A percentile compares a stretch with the other conserved stretches of the same genome.
phyloP scores from a whole-genome alignment of 345 rosid species.

The Citrus maxima region DNA sequence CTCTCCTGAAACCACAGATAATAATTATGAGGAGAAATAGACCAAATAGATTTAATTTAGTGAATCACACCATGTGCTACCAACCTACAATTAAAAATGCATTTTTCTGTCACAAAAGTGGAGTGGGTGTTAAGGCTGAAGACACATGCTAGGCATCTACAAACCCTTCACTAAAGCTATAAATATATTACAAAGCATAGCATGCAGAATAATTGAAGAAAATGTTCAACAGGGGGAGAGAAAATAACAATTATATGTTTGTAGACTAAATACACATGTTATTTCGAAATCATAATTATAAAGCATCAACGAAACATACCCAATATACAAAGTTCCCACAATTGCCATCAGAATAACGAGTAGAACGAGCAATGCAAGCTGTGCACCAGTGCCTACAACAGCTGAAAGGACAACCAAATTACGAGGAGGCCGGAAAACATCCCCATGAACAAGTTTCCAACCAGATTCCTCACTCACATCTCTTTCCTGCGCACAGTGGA shows the following conservation, averaged over 20 bases:
- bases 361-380: conserved; percentile 84
- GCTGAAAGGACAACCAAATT: conserved; percentile 75
- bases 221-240: background rate
- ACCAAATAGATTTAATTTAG: background rate
- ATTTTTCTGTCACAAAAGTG: background rate
- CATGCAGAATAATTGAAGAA: background rate
- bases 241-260: background rate
- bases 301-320: conserved; percentile 47
- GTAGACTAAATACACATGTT: background rate
- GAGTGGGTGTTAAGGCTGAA: background rate
- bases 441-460: conserved; percentile 98
- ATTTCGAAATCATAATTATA: background rate
- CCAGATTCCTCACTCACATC: conserved; percentile 98
- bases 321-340: conserved; percentile 81
- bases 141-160: background rate
- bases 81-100: background rate
- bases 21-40: too few relatives aligned
- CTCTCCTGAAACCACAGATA: conserved; percentile 66
- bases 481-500: conserved; percentile 57
- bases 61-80: background rate
- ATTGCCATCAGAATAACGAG: conserved; percentile 92
- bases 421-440: conserved; percentile 83
- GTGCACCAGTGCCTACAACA: conserved; percentile 96
- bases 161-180: background rate
- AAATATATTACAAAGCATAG: background rate